Evolutionary conservation across 2,329 filamentous ascomycete genomes (phyloP), one percentile per base, ranked within the genome.

Genomic region (Fusarium oxysporum): DNA sequence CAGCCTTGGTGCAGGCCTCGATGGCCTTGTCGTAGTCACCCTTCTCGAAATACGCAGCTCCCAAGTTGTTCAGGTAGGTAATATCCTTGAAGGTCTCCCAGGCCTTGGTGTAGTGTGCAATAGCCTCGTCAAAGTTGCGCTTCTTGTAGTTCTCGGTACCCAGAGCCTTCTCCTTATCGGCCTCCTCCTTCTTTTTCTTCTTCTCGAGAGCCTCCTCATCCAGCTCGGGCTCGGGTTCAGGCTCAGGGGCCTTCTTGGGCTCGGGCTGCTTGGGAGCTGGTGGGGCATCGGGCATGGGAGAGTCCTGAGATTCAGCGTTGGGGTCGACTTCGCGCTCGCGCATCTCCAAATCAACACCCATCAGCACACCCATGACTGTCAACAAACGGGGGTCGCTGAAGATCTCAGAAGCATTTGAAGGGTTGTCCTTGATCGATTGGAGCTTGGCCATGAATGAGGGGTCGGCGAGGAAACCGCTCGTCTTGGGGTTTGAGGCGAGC

Each of bases 61-160:
- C 94, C 37, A 97, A 89, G 84, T 99, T 99, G 86, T 97, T 99
- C 68, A 98, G 88, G 84, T 99, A 99, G 21, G 96, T 96, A 79
- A 99, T 97, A 79, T 99, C 96, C 87, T 98, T 96, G 89, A 94
- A 88, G 43, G 93, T 83, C 67, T 97, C 95, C 96, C 96, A 99
- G 0, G 96, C 96, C 82, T 97, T 97, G 81, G 83, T 89, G 87
- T 99, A 99, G 86, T 99, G 94, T 80, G 92, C 90, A 78, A 99
- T 98, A 56, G 96, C 96, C 80, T 93, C 91, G 78, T 98, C 96
- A 76, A 99, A 98, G 81, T 98, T 92, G 76, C 94, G 92, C 90
- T 98, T 98, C 92, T 99, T 99, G 89, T 99, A 99, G 82, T 92
- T 92, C 77, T 96, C 94, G 19, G 96, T 99, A 65, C 96, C 96